Evolutionary conservation across 1,284 basidiomycete species (phyloP).

Genomic region (Cutaneotrichosporon cavernicola): DNA sequence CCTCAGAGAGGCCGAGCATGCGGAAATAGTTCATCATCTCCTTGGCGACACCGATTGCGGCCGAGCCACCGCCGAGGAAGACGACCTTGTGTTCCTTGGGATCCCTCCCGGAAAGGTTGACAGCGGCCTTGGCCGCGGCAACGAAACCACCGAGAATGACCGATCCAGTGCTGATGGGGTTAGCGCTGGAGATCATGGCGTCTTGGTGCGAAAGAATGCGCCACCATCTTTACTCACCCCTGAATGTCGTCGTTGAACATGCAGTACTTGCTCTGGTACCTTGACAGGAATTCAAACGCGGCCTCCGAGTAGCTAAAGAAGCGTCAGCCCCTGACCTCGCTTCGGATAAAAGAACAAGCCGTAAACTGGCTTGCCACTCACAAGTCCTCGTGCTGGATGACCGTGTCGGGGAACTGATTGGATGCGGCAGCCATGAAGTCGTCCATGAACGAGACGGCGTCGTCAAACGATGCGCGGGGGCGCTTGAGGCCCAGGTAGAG

Average conservation of each 20-base stretch:
- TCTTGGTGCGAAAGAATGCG: background rate
- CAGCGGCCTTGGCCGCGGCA: conserved; percentile 77
- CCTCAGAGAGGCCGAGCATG: conserved; percentile 66
- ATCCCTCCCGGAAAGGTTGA: conserved; percentile 66
- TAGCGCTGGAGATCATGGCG: conserved; percentile 4
- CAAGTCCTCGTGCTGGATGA: conserved; percentile 92
- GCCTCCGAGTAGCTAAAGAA: conserved; percentile 66
- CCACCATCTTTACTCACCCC: conserved; percentile 42
- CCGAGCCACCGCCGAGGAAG: conserved; percentile 62
- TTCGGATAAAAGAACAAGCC: background rate
- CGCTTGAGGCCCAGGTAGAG: conserved; percentile 83
- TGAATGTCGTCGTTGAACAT: conserved; percentile 91
- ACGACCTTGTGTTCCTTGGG: conserved; percentile 79
- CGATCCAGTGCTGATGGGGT: conserved; percentile 68
- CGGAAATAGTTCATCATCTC: conserved; percentile 88
- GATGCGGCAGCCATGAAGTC: conserved; percentile 85
- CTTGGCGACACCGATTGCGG: conserved; percentile 67
- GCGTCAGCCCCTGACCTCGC: background rate
- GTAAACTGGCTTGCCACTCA: conserved; percentile 14
- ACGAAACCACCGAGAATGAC: conserved; percentile 89
- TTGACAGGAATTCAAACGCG: conserved; percentile 76
- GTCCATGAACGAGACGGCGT: conserved; percentile 76
- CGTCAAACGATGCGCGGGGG: conserved; percentile 64
- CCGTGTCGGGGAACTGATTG: conserved; percentile 68
- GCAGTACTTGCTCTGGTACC: conserved; percentile 70